A percentile compares a stretch with the other conserved stretches of the same genome.
Conservation (phyloP, 352 stramenopile species). For the Phytophthora pseudosyringae region DNA sequence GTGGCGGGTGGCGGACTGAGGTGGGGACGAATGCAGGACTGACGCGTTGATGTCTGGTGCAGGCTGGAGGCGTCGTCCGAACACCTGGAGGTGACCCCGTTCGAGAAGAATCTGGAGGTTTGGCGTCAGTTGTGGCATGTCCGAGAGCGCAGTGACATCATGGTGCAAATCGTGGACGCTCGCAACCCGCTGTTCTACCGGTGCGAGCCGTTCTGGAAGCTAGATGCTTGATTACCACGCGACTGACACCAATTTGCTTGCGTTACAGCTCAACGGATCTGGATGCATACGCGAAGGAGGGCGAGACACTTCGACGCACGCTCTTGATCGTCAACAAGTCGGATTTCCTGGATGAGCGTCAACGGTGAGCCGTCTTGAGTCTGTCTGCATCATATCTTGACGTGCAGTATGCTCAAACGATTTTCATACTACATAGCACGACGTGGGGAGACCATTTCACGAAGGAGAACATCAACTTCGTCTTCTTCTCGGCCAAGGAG, state of each 20-base stretch:
- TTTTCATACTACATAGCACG: conserved; percentile 40
- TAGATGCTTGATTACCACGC: neutral
- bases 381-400: neutral
- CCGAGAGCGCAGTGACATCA: conserved; percentile 96
- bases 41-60: conserved; percentile 8
- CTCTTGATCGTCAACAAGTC: conserved; percentile 99
- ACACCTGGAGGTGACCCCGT: conserved; percentile 95
- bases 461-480: conserved; percentile 88
- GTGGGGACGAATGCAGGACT: conserved; percentile 11
- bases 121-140: conserved; percentile 99
- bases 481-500: conserved; percentile 98
- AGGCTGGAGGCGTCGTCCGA: conserved; percentile 83
- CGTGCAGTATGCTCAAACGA: neutral
- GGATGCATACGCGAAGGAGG: conserved; percentile 94
- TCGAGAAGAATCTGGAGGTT: conserved; percentile 99
- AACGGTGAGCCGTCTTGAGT: conserved; percentile 66
- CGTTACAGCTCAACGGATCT: conserved; percentile 92
- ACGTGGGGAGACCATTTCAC: conserved; percentile 97
- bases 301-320: conserved; percentile 89
- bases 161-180: conserved; percentile 99
- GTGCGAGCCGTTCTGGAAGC: conserved; percentile 23
- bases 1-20: conserved; percentile 13
- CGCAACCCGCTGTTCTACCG: conserved; percentile 99
- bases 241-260: conserved; percentile 13
- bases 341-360: conserved; percentile 95